Base-by-base conservation (phyloP, 108 stramenopile genomes). In the Chaetoceros tenuissimus region DNA sequence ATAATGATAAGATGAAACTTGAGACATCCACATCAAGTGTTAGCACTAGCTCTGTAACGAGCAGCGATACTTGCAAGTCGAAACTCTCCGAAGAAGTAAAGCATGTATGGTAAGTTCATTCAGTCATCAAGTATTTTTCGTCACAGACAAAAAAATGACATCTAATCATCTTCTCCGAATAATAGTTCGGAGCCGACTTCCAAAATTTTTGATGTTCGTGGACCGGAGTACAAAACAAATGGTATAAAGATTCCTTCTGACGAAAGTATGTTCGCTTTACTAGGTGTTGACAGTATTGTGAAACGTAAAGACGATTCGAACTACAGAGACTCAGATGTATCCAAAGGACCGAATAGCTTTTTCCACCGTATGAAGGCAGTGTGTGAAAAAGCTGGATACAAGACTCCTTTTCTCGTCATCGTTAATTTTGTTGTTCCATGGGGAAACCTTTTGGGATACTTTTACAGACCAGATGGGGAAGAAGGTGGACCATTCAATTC, bases 221-320 rank as follows among this genome's bases (percentile, higher is more conserved):
- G 68, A 5, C 40, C 13, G 27, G 34, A 20, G 20, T 74, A 74
- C 29, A 24, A 60, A 2, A 47, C 51, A 46, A 53, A 69, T 51
- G 64, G 64, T 1, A 28, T 67, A 5, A 75, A 75, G 30, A 51
- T 67, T 2, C 26, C 56, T 2, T 66, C 64, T 19, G 62, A 57
- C 7, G 48, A 49, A 54, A 43, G 60, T 22, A 62, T 75, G 40
- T 75, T 75, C 61, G 46, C 66, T 5, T 50, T 71, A 17, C 28
- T 75, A 48, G 74, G 74, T 19, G 74, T 75, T 43, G 74, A 75
- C 46, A 75, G 53, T 57, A 66, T 75, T 57, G 62, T 66, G 22
- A 64, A 24, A 24, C 17, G 23, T 24, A 44, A 31, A 17, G 51
- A 45, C 30, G 47, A 29, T 50, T 59, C 40, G 21, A 55, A 48